These are phyloP conservation scores for Trypanosomatidae sp. DNA, from an alignment of 208 protist species.

Conservation along the genomic window DNA sequence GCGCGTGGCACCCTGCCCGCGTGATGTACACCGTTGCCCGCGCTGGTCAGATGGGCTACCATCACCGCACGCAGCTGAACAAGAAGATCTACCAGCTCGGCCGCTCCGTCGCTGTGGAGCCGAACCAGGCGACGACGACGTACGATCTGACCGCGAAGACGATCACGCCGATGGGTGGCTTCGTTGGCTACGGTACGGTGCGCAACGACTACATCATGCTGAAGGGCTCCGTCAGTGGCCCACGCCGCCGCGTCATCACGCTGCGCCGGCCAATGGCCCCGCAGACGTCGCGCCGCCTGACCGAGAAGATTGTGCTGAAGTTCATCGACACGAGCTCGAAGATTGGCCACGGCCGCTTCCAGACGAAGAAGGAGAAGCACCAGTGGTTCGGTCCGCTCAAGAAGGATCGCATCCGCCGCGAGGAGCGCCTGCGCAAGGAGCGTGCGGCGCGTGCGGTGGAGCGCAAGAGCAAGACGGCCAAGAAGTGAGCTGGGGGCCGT, in stretches of 20 bases:
- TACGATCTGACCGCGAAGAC: constrained; percentile 98
- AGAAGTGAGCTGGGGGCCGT: constrained; percentile 10
- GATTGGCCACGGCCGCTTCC: constrained; percentile 98
- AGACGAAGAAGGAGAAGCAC: constrained; percentile 97
- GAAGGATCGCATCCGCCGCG: constrained; percentile 81
- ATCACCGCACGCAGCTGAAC: constrained; percentile 98
- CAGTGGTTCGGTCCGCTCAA: constrained; percentile 95
- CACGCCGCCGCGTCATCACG: constrained; percentile 96
- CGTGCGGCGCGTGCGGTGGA: constrained; percentile 60
- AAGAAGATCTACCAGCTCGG: constrained; percentile 99
- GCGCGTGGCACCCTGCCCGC: constrained; percentile 97
- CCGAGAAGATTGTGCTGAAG: constrained; percentile 93
- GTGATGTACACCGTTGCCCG: constrained; percentile 96
- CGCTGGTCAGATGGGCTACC: constrained; percentile 98
- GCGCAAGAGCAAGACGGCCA: constrained; percentile 42
- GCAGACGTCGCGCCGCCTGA: constrained; percentile 68
- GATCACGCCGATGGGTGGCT: constrained; percentile 99
- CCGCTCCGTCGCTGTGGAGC: constrained; percentile 55
- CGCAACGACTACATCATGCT: constrained; percentile 97
- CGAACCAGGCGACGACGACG: constrained; percentile 90
- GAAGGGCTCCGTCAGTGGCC: constrained; percentile 92
- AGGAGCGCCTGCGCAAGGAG: constrained; percentile 78
- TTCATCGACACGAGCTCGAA: constrained; percentile 99
- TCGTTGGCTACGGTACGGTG: constrained; percentile 97
- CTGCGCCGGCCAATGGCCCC: constrained; percentile 94